Conservation (phyloP, 169 alveolate genomes). For the Cyclospora cayetanensis region DNA sequence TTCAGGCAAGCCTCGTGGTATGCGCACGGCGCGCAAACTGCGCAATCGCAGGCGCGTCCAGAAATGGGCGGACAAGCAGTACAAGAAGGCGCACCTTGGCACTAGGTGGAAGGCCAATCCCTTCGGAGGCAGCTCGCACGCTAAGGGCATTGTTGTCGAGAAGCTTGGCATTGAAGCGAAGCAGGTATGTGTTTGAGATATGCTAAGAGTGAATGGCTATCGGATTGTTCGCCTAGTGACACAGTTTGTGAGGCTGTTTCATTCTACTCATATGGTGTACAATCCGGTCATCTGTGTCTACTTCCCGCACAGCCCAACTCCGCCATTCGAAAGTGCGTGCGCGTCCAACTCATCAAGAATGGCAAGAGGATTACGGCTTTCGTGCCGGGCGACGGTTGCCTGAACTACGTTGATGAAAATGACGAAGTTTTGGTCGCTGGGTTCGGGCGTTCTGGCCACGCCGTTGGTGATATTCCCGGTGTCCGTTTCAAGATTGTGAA, state of each 20-base stretch:
- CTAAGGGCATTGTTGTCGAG: slow-evolving; percentile 99
- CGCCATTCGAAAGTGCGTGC: slow-evolving; percentile 99
- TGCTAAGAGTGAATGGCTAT: background rate
- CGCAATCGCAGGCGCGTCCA: slow-evolving; percentile 95
- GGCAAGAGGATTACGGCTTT: slow-evolving; percentile 99
- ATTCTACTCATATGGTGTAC: too few relatives aligned
- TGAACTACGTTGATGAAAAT: slow-evolving; percentile 99
- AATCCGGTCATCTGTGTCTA: background rate
- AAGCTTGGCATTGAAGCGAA: slow-evolving; percentile 99
- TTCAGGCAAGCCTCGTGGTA: slow-evolving; percentile 98
- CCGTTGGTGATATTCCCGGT: slow-evolving; percentile 99
- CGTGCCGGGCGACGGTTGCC: slow-evolving; percentile 98
- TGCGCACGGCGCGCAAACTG: slow-evolving; percentile 98
- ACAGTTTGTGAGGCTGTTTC: background rate
- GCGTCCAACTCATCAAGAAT: slow-evolving; percentile 99
- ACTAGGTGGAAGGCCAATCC: slow-evolving; percentile 98
- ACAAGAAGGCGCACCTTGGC: slow-evolving; percentile 96
- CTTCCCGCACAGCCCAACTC: slow-evolving; percentile 96
- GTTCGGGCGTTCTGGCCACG: slow-evolving; percentile 99
- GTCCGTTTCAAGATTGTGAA: slow-evolving; percentile 99
- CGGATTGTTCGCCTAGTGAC: background rate
- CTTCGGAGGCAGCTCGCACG: slow-evolving; percentile 98
- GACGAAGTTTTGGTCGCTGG: slow-evolving; percentile 99
- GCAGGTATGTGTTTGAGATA: slow-evolving; percentile 85
- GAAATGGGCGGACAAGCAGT: slow-evolving; percentile 98